Percentiles rank a stretch among this genome's conserved stretches.
Evolutionary conservation across 2,329 filamentous ascomycete genomes (phyloP).

Genomic region (Hortaea sp.): DNA sequence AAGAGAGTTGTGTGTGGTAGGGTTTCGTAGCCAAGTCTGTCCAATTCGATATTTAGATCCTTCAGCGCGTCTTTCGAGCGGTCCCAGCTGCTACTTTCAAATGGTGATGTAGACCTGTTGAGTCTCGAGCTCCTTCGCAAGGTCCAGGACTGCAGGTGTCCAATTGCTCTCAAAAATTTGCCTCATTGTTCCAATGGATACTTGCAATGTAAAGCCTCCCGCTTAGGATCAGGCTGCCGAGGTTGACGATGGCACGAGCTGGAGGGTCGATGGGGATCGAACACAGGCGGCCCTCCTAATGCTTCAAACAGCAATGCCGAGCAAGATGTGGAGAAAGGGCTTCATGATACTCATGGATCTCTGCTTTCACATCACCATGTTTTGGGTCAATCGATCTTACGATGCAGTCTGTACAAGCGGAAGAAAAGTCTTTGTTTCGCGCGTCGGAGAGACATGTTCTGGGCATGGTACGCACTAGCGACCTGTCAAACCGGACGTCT

Average conservation of each 20-base stretch:
- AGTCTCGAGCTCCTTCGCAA: constrained; percentile 48
- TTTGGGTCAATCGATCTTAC: too few species aligned
- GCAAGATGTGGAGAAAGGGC: neutral
- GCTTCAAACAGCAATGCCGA: constrained; percentile 12
- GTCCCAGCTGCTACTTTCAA: constrained; percentile 49
- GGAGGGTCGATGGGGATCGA: constrained; percentile 9
- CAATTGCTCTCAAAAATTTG: too few species aligned
- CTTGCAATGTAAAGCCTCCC: constrained; percentile 54
- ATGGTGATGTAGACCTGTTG: constrained; percentile 60
- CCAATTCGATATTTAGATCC: constrained; percentile 47
- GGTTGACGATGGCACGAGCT: constrained; percentile 6
- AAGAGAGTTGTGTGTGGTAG: constrained; percentile 11
- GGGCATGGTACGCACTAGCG: too few species aligned
- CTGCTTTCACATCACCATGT: too few species aligned
- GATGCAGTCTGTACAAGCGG: too few species aligned
- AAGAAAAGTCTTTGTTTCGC: too few species aligned
- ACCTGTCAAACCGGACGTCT: too few species aligned
- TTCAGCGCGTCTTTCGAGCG: constrained; percentile 41
- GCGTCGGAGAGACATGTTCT: too few species aligned
- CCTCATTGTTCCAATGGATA: neutral
- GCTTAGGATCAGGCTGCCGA: constrained; percentile 10
- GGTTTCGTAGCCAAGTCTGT: constrained; percentile 41
- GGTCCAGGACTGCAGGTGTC: constrained; percentile 40
- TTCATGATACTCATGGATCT: too few species aligned
- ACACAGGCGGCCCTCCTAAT: constrained; percentile 12